These are phyloP conservation scores for Papilionanthe hybrid DNA, from an alignment of 116 monocot genomes.

Conservation along the genomic window DNA sequence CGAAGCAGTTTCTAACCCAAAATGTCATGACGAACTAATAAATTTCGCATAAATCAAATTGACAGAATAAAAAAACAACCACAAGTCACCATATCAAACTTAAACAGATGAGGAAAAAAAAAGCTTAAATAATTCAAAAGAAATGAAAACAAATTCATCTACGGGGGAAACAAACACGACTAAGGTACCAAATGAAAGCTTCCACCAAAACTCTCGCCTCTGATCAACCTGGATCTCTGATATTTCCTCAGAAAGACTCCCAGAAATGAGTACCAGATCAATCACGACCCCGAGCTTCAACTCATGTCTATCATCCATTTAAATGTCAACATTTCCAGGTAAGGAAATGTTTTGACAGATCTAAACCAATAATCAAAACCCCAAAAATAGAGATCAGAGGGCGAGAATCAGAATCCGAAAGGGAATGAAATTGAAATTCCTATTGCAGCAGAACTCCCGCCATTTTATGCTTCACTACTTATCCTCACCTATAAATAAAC, in stretches of 20 bases:
- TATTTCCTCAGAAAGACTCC: neutral
- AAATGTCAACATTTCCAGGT: neutral
- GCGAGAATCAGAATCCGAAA: neutral
- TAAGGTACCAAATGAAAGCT: neutral
- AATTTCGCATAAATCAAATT: neutral
- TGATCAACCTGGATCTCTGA: neutral
- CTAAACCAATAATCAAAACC: neutral
- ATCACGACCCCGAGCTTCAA: neutral
- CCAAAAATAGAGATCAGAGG: neutral
- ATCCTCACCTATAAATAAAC: neutral
- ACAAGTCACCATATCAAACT: neutral
- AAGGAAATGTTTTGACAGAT: neutral
- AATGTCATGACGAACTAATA: neutral
- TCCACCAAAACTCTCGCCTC: neutral
- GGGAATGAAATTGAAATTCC: neutral
- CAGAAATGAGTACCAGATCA: neutral
- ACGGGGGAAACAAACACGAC: neutral
- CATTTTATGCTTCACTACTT: neutral
- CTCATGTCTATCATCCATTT: neutral
- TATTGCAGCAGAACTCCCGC: conserved; percentile 1
- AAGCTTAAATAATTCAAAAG: neutral
- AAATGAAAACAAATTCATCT: neutral
- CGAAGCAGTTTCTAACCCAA: neutral
- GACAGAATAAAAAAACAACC: neutral
- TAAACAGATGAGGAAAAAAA: neutral